Conservation (phyloP, 305 asterid species). For the Fraxinus ornus region DNA sequence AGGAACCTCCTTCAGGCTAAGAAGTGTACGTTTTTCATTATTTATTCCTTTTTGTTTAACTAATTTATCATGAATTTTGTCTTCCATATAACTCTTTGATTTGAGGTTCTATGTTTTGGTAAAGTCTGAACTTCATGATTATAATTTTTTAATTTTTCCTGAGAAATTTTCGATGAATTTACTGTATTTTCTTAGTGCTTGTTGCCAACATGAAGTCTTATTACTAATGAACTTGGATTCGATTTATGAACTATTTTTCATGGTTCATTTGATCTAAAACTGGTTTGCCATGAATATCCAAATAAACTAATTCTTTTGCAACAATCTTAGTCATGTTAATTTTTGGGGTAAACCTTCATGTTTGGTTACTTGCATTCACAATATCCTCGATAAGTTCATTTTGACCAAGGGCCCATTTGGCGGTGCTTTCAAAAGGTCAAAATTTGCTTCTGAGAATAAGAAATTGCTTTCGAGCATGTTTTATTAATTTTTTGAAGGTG, state of each 20-base stretch:
- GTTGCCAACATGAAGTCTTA: not conserved
- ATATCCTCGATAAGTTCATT: not conserved
- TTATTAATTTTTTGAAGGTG: too few species aligned
- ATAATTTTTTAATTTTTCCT: not conserved
- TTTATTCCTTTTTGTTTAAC: not conserved
- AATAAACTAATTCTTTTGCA: not conserved
- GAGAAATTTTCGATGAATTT: not conserved
- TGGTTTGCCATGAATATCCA: not conserved
- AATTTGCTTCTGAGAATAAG: not conserved
- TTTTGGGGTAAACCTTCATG: not conserved
- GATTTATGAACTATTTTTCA: not conserved
- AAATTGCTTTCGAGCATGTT: too few species aligned
- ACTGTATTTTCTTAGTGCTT: not conserved
- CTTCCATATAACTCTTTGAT: not conserved
- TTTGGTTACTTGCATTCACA: not conserved
- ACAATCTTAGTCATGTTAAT: not conserved
- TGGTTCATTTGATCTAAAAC: not conserved
- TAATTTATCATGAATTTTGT: not conserved
- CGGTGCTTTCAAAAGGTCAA: not conserved
- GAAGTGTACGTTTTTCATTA: conserved; percentile 34
- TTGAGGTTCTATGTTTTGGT: not conserved
- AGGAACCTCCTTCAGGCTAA: conserved; percentile 47
- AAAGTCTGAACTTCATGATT: not conserved
- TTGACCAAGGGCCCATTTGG: not conserved
- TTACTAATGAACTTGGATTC: not conserved